Evolutionary conservation across 768 basidiomycete genomes (phyloP), one percentile per base, ranked within the genome.

Genomic region (Mycena sanguinolenta): DNA sequence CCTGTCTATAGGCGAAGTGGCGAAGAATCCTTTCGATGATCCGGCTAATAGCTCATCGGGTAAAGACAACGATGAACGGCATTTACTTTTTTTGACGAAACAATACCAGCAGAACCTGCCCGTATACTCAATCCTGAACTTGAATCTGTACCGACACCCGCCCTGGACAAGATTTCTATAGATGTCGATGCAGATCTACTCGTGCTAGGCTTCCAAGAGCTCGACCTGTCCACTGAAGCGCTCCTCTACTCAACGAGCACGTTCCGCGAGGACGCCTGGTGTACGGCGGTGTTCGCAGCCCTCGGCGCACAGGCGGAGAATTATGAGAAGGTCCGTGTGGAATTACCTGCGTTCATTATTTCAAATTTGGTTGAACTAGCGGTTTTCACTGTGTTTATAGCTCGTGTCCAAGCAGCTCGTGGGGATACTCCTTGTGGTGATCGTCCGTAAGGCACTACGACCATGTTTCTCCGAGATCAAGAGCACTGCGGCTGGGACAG

Each of bases 171-270:
- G n/a, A n/a, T n/a, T n/a, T n/a, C n/a, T n/a, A n/a, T n/a, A n/a
- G n/a, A n/a, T 32, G 50, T 63, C 16, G 78, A 81, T 39, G 67
- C 77, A 13, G 78, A 79, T 75, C 69, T 95, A 10, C 77, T 94
- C 23, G 90, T 92, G n/a, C 77, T 95, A 3, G 92, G 89, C 1
- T 94, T 95, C 73, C 94, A 95, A 78, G 94, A 95, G 75, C 80
- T 95, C 4, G 94, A 95, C 76, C 83, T 90, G 3, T 94, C 93
- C 0, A 84, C 94, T 0, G 93, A 94, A 78, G 92, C 94, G 12
- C 81, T 95, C 64, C 76, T 96, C 0, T 95, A 95, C 68, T 85
- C 91, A 3, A 86, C 89, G 0, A 88, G 86, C 36, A 88, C 90
- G 0, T 76, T 82, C 10, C 85, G 87, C 67, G 92, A 93, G 75